Evolutionary conservation across 1,284 basidiomycete genomes (phyloP).

Genomic region (Xanthoconium separans): DNA sequence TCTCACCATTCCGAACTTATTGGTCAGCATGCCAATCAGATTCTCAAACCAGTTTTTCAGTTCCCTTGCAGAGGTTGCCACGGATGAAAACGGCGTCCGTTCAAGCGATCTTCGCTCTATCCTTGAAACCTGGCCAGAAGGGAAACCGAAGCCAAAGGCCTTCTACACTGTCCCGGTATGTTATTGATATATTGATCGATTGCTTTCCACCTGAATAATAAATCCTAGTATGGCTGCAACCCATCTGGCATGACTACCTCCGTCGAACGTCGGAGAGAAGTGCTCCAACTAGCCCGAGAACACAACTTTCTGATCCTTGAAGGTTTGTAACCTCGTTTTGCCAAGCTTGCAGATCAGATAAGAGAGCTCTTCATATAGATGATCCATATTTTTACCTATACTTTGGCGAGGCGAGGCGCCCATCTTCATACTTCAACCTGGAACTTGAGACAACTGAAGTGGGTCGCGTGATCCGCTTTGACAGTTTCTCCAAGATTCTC

Average conservation of each 20-base stretch:
- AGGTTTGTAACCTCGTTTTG: conserved; percentile 42
- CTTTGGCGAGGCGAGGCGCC: conserved; percentile 61
- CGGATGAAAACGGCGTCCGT: conserved; percentile 76
- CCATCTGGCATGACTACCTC: conserved; percentile 81
- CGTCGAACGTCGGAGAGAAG: conserved; percentile 71
- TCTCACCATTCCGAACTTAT: conserved; percentile 60
- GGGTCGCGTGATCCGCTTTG: conserved; percentile 82
- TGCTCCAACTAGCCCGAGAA: conserved; percentile 73
- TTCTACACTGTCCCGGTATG: conserved; percentile 82
- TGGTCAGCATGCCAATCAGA: conserved; percentile 40
- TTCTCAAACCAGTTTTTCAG: not conserved
- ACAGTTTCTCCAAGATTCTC: conserved; percentile 87
- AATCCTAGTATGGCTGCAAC: conserved; percentile 73
- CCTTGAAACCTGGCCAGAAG: conserved; percentile 75
- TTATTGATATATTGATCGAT: conserved; percentile 11
- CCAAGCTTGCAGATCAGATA: not conserved
- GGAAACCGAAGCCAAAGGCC: conserved; percentile 73
- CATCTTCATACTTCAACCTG: conserved; percentile 77
- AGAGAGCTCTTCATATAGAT: conserved; percentile 42
- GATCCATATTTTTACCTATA: conserved; percentile 81
- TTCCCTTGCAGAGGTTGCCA: conserved; percentile 63
- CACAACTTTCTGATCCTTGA: conserved; percentile 86
- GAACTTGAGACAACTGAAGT: conserved; percentile 60
- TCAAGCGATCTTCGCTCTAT: conserved; percentile 62
- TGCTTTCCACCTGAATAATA: not conserved